phyloP scores from a whole-genome alignment of 306 rosid genomes.

The Acmispon strigosus region DNA sequence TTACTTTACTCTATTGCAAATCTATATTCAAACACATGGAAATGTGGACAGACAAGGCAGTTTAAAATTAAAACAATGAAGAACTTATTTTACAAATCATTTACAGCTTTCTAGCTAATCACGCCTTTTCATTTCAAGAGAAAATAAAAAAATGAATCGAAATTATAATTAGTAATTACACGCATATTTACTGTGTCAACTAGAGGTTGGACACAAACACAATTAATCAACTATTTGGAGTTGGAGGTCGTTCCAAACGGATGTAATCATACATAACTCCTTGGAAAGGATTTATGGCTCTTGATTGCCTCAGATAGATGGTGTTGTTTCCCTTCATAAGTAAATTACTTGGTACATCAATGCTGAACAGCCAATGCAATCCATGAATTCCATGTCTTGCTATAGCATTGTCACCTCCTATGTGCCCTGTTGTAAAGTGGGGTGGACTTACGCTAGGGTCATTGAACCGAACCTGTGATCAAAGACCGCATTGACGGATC shows the following conservation, averaged over 20 bases:
- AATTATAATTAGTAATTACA: no score
- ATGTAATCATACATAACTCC: slow-evolving; percentile 93
- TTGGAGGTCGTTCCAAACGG: slow-evolving; percentile 69
- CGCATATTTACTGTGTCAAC: not conserved
- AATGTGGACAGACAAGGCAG: no score
- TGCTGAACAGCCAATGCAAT: slow-evolving; percentile 54
- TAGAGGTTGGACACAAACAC: slow-evolving; percentile 7
- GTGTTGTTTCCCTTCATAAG: slow-evolving; percentile 41
- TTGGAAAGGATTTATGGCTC: slow-evolving; percentile 21
- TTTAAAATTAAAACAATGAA: no score
- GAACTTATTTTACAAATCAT: no score
- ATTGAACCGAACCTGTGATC: slow-evolving; percentile 72
- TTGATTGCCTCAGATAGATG: slow-evolving; percentile 54
- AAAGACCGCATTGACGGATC: no score
- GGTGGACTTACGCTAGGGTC: not conserved
- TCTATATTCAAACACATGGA: no score
- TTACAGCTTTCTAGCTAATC: no score
- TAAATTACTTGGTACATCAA: slow-evolving; percentile 30
- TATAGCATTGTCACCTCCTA: slow-evolving; percentile 75
- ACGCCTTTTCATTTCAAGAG: no score
- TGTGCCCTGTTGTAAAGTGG: slow-evolving; percentile 39
- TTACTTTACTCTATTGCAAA: no score
- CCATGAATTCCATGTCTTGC: slow-evolving; percentile 96
- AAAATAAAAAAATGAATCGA: no score
- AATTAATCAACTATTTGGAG: not conserved